Evolutionary conservation across 768 basidiomycete species (phyloP).

Genomic region (Termitomyces sp.): DNA sequence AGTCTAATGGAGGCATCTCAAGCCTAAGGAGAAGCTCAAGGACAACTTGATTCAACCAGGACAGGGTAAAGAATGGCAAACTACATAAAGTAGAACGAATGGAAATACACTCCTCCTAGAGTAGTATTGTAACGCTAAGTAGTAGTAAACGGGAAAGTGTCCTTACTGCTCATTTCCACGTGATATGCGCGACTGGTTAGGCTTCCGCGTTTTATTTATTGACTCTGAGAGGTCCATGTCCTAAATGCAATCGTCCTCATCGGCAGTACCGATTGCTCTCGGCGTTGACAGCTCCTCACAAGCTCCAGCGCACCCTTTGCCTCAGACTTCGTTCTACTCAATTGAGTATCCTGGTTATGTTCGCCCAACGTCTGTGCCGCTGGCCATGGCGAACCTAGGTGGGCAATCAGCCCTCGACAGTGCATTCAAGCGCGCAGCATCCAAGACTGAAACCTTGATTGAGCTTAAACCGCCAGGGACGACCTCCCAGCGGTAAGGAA

Average conservation of each 20-base stretch:
- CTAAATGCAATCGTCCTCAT: constrained; percentile 17
- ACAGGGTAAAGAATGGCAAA: too few relatives aligned
- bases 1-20: too few relatives aligned
- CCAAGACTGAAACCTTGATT: constrained; percentile 60
- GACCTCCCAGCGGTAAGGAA: too few relatives aligned
- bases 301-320: constrained; percentile 44
- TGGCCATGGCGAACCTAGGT: constrained; percentile 65
- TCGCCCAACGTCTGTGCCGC: constrained; percentile 52
- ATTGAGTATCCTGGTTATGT: constrained; percentile 93
- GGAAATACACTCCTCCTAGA: too few relatives aligned
- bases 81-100: too few relatives aligned
- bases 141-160: too few relatives aligned
- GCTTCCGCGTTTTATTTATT: neutral
- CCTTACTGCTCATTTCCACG: neutral
- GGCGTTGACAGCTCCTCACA: constrained; percentile 1
- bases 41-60: too few relatives aligned
- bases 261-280: neutral
- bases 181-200: neutral
- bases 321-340: constrained; percentile 66
- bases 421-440: constrained; percentile 70
- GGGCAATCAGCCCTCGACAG: constrained; percentile 69
- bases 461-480: constrained; percentile 80
- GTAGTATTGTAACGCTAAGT: too few relatives aligned
- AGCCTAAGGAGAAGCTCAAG: too few relatives aligned
- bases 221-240: too few relatives aligned